Percentiles rank a stretch among this genome's conserved stretches.
These are phyloP conservation scores for Funneliformis mosseae DNA, from an alignment of 192 early-diverging fungal species.

Conservation along the genomic window DNA sequence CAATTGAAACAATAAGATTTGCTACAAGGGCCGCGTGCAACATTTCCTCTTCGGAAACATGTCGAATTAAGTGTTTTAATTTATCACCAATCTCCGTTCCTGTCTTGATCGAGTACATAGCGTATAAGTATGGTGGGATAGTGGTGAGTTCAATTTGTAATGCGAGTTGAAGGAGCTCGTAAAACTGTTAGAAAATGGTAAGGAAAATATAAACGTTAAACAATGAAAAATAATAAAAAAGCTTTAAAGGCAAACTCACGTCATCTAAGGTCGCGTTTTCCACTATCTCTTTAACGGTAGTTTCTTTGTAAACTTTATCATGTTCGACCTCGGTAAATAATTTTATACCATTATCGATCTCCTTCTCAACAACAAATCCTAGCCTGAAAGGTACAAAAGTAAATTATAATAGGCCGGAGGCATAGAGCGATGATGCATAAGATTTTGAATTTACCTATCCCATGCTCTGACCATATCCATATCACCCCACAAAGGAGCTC, in stretches of 20 bases:
- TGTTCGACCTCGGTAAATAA: constrained; percentile 14
- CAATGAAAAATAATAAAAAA: background rate
- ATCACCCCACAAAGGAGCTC: constrained; percentile 14
- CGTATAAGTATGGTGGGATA: constrained; percentile 27
- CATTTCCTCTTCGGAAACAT: constrained; percentile 28
- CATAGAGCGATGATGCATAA: background rate
- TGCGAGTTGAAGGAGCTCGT: constrained; percentile 5
- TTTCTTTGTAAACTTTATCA: background rate
- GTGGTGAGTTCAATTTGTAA: constrained; percentile 24
- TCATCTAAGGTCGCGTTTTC: background rate
- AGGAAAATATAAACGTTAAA: background rate
- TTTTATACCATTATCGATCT: background rate
- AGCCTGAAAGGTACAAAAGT: constrained; percentile 15
- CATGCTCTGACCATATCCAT: constrained; percentile 22
- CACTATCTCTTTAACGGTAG: background rate
- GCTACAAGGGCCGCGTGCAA: constrained; percentile 21
- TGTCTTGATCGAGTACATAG: constrained; percentile 26
- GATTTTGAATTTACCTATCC: constrained; percentile 2
- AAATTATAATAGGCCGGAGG: background rate
- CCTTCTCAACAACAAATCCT: constrained; percentile 26
- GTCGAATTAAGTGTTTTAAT: background rate
- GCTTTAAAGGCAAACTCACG: background rate
- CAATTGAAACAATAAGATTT: constrained; percentile 31
- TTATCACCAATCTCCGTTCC: background rate
- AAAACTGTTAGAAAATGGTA: background rate